Conservation (phyloP, 495 filamentous ascomycete species). For the Rhypophila decipiens region DNA sequence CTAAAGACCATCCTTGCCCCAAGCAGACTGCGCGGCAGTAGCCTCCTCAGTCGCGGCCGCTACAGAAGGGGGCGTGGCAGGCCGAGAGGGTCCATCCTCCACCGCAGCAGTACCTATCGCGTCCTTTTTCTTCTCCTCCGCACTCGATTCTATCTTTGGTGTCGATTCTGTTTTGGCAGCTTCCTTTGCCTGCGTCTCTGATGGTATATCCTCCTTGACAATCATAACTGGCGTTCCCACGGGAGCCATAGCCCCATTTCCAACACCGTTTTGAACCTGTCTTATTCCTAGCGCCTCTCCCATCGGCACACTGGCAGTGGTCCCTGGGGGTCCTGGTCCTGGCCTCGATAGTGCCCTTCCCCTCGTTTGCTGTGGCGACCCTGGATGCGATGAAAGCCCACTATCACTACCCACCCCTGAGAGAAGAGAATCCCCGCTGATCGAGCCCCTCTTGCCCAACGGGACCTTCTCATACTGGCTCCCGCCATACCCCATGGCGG, state of each 20-base stretch:
- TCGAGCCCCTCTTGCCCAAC: conserved; percentile 30
- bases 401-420: conserved; percentile 30
- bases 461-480: conserved; percentile 15
- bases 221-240: neutral
- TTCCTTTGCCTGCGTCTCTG: neutral
- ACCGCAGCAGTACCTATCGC: neutral
- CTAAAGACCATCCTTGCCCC: neutral
- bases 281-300: too few species aligned
- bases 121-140: neutral
- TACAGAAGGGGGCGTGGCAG: conserved; percentile 4
- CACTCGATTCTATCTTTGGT: neutral
- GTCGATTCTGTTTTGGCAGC: neutral
- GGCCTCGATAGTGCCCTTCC: neutral
- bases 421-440: conserved; percentile 31
- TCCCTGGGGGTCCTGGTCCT: neutral
- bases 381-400: conserved; percentile 19
- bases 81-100: neutral
- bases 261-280: too few species aligned
- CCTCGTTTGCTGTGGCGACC: conserved; percentile 8
- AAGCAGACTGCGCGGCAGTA: neutral
- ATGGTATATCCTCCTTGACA: neutral
- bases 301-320: too few species aligned
- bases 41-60: conserved; percentile 9
- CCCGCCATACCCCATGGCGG: conserved; percentile 6
- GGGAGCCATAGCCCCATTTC: too few species aligned